A percentile compares a stretch with the other conserved stretches of the same genome.
These are phyloP conservation scores for Geotrichum macrosporum DNA, from an alignment of 1,139 yeast genomes.

Conservation along the genomic window DNA sequence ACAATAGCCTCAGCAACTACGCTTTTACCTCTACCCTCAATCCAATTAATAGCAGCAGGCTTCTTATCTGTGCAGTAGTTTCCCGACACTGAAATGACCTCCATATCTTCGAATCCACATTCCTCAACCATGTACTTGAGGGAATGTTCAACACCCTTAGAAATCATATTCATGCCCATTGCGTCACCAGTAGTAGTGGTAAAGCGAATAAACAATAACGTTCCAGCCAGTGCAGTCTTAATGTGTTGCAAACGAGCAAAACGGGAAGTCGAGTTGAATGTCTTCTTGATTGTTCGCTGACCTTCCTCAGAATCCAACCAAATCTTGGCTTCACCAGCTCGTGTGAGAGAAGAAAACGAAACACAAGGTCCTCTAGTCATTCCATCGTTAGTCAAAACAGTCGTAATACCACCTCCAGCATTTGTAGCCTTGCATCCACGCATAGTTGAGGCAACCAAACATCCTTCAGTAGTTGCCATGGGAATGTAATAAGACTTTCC, in stretches of 20 bases:
- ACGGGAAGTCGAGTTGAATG: constrained; percentile 93
- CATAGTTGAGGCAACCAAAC: constrained; percentile 96
- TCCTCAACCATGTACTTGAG: constrained; percentile 80
- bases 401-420: constrained; percentile 92
- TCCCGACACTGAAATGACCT: constrained; percentile 87
- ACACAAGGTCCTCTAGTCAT: constrained; percentile 99
- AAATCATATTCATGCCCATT: constrained; percentile 99
- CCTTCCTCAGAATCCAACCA: constrained; percentile 98
- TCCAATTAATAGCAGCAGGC: constrained; percentile 98
- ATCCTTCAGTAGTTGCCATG: constrained; percentile 99
- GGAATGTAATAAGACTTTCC: constrained; percentile 86
- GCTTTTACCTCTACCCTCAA: constrained; percentile 97
- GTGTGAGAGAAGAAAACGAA: constrained; percentile 66
- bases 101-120: constrained; percentile 93
- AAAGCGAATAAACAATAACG: constrained; percentile 79
- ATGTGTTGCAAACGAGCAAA: constrained; percentile 90
- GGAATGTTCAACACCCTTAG: constrained; percentile 92
- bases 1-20: constrained; percentile 96
- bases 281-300: constrained; percentile 71
- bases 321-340: constrained; percentile 92
- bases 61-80: constrained; percentile 97
- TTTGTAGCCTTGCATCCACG: constrained; percentile 98
- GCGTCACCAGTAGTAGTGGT: constrained; percentile 99
- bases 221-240: constrained; percentile 95
- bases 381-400: constrained; percentile 92